Evolutionary conservation across 768 basidiomycete genomes (phyloP), one percentile per base, ranked within the genome.

Genomic region (Panaeolus papilionaceus): DNA sequence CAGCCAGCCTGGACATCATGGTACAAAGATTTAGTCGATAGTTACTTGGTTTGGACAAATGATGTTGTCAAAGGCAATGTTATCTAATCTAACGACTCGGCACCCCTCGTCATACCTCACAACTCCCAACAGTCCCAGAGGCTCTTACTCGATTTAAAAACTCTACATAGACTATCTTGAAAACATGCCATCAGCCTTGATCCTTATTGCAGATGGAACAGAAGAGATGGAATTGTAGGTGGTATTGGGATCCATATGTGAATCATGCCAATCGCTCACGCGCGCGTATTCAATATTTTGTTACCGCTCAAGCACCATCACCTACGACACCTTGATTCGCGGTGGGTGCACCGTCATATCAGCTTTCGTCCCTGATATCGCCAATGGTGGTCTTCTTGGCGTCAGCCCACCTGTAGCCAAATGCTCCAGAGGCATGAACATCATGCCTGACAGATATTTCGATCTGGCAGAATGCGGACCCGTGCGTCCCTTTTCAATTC

Each of bases 191-290:
- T 86, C 88, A 42, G 93, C 91, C 6, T 80, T 93, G 23, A 83
- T 95, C 61, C 80, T 95, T 26, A 85, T 95, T 33, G 90, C 93
- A 18, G 85, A 94, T 74, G 93, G 93, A 12, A 94, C 93, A 1
- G 93, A 95, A 75, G 93, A 95, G 79, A 94, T 93, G 89, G 93
- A 94, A 78, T 94, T 94, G 93, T 92, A 73, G 71, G 88, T 73
- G 14, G 9, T 61, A 26, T 7, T 5, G 5, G 33, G 33, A 33
- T 39, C 49, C 61, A 23, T 64, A 44, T 44, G 14, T 7, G 26
- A 38, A 28, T 61, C 40, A 45, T 49, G 1, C 16, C 42, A 44
- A 44, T 16, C 42, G 18, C 11, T 44, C 42, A 44, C 16, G 5
- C 42, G 16, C 42, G 42, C 14, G 39, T 44, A 18, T 44, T 6